Evolutionary conservation across 1,284 basidiomycete species (phyloP).

Genomic region (Xerocomus minutiporus): DNA sequence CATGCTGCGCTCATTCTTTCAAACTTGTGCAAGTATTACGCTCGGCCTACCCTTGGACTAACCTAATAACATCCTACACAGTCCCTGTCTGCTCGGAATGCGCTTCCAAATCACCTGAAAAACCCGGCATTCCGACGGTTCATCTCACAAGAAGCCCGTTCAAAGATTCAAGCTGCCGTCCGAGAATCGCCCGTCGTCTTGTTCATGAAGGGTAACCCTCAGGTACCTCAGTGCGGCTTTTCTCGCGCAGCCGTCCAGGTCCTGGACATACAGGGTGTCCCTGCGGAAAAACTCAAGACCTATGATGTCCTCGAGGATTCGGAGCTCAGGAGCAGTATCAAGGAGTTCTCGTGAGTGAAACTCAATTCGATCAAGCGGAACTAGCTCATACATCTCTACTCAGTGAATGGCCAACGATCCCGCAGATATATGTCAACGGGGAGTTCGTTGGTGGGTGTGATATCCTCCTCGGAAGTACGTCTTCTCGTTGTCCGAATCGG

Average conservation of each 20-base stretch:
- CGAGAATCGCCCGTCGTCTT: constrained; percentile 60
- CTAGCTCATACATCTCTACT: not conserved
- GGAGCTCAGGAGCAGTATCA: constrained; percentile 81
- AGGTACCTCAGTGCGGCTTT: constrained; percentile 89
- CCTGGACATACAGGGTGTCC: constrained; percentile 59
- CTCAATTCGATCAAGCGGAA: not conserved
- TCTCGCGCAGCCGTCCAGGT: constrained; percentile 91
- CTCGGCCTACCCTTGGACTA: too few species aligned
- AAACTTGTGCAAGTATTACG: constrained; percentile 18
- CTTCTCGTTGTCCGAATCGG: not conserved
- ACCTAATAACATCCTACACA: constrained; percentile 8
- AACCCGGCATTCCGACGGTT: constrained; percentile 32
- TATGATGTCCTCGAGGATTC: constrained; percentile 51
- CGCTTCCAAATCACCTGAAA: constrained; percentile 3
- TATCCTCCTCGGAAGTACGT: constrained; percentile 87
- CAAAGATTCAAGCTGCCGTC: constrained; percentile 45
- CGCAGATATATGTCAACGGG: constrained; percentile 91
- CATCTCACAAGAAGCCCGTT: constrained; percentile 43
- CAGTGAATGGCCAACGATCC: constrained; percentile 97
- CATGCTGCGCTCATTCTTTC: constrained; percentile 35
- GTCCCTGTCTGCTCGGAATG: constrained; percentile 22
- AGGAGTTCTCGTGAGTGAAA: constrained; percentile 86
- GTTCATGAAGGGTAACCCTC: constrained; percentile 89
- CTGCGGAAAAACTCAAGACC: not conserved
- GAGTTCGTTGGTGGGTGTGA: constrained; percentile 98